Evolutionary conservation across 2,329 filamentous ascomycete genomes (phyloP), one percentile per base, ranked within the genome.

Genomic region (Ascochyta viciae-villosae): DNA sequence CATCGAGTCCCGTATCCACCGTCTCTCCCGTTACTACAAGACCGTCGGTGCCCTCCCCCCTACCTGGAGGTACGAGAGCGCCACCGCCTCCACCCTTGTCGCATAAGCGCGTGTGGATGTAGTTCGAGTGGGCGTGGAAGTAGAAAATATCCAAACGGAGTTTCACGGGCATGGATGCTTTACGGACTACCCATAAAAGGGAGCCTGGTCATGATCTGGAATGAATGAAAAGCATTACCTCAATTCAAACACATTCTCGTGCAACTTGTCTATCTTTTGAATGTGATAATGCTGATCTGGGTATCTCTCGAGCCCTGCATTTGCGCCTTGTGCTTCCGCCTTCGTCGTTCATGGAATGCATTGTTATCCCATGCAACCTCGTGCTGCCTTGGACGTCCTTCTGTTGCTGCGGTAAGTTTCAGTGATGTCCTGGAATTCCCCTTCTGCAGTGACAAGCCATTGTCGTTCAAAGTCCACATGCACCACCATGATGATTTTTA

Each of bases 1-100:
- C 75, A 96, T 99, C 84, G 95, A 99, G 88, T 98, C 95, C 80
- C 92, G 96, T 84, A 98, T 99, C 83, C 95, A 99, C 90, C 94
- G 95, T 85, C 90, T 99, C 73, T 95, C 92, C 79, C 90, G 95
- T 74, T 98, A 98, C 90, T 99, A 98, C 91, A 98, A 97, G 91
- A 94, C 92, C 80, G 94, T 89, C 75, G 85, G 87, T 82, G 86
- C 84, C 70, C 84, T 89, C 58, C 86, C 94, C 76, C 94, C 94
- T 73, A 98, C 91, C 84, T 98, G 94, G 94, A 93, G 91, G 85
- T 98, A 98, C 87, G 94, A 98, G 90, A 91, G 87, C 81, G 92
- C 94, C 80, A 98, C 94, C 73, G 94, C 94, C 83, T 75, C 72
- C 59, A 75, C 72, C 59, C 56, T 75, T 56, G 72, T 73, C 72